These are phyloP conservation scores for Penicillium bialowiezense DNA, from an alignment of 495 filamentous ascomycete genomes.

Conservation along the genomic window DNA sequence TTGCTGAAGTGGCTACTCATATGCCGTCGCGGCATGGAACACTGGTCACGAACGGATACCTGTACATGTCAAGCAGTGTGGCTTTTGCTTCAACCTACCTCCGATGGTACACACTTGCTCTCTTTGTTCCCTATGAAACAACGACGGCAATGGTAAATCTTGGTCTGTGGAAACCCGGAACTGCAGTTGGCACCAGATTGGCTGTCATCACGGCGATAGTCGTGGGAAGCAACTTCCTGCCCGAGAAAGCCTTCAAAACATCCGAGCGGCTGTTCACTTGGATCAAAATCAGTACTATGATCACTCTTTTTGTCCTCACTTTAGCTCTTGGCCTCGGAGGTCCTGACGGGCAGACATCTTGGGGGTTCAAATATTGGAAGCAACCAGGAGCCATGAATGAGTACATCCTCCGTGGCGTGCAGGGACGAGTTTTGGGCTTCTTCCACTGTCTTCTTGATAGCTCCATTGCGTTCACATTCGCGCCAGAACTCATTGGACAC, in stretches of 20 bases:
- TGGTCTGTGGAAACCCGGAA: conserved; percentile 64
- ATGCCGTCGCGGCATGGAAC: conserved; percentile 55
- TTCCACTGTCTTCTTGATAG: conserved; percentile 60
- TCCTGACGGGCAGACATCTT: conserved; percentile 59
- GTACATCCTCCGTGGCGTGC: conserved; percentile 54
- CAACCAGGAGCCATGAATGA: conserved; percentile 69
- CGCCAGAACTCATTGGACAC: conserved; percentile 53
- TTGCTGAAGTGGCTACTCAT: conserved; percentile 64
- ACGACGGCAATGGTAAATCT: conserved; percentile 83
- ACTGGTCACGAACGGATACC: conserved; percentile 52
- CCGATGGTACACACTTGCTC: conserved; percentile 59
- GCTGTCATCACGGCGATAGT: conserved; percentile 67
- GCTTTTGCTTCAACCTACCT: conserved; percentile 58
- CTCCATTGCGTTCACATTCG: conserved; percentile 53
- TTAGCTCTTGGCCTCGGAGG: conserved; percentile 68
- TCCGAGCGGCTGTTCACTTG: conserved; percentile 76
- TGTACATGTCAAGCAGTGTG: conserved; percentile 48
- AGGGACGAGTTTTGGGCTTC: conserved; percentile 69
- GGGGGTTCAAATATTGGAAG: conserved; percentile 76
- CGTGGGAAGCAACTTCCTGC: conserved; percentile 72
- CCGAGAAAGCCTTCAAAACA: conserved; percentile 74
- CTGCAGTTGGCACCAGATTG: conserved; percentile 67
- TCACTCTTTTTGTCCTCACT: conserved; percentile 65
- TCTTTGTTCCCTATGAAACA: conserved; percentile 71
- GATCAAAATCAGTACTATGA: conserved; percentile 75